These are phyloP conservation scores for Dujonia santamariae DNA, from an alignment of 1,139 yeast species.

Conservation along the genomic window DNA sequence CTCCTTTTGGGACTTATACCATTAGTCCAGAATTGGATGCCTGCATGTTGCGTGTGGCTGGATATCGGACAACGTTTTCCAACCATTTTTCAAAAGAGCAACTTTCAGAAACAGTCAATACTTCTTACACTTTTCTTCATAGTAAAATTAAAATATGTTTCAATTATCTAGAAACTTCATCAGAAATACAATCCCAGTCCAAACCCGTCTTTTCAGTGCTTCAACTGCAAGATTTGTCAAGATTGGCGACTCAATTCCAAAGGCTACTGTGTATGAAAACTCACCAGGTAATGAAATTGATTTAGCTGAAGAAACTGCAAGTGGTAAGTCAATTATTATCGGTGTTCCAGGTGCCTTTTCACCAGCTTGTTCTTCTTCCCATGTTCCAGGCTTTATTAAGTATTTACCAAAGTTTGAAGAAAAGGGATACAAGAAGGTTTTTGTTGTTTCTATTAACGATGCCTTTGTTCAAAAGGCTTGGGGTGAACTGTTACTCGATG, in stretches of 20 bases:
- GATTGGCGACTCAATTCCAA: conserved; percentile 60
- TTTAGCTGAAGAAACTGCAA: conserved; percentile 51
- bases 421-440: conserved; percentile 62
- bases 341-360: conserved; percentile 94
- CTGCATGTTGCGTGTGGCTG: background rate
- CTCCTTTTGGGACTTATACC: no score
- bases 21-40: no score
- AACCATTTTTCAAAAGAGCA: background rate
- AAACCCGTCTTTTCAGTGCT: conserved; percentile 27
- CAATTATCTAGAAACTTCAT: conserved; percentile 7
- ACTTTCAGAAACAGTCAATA: background rate
- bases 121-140: background rate
- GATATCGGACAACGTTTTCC: background rate
- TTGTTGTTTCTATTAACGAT: conserved; percentile 79
- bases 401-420: conserved; percentile 48
- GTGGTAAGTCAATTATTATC: conserved; percentile 58
- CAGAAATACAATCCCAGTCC: conserved; percentile 9
- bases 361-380: conserved; percentile 77
- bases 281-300: conserved; percentile 68
- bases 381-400: conserved; percentile 74
- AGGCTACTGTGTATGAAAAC: conserved; percentile 52
- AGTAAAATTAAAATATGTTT: conserved; percentile 1
- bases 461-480: conserved; percentile 83
- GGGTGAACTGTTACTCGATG: conserved; percentile 45
- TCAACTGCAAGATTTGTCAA: conserved; percentile 32